A percentile compares a stretch with the other conserved stretches of the same genome.
Conservation (phyloP, 768 basidiomycete species). For the Tylopilus sp. region DNA sequence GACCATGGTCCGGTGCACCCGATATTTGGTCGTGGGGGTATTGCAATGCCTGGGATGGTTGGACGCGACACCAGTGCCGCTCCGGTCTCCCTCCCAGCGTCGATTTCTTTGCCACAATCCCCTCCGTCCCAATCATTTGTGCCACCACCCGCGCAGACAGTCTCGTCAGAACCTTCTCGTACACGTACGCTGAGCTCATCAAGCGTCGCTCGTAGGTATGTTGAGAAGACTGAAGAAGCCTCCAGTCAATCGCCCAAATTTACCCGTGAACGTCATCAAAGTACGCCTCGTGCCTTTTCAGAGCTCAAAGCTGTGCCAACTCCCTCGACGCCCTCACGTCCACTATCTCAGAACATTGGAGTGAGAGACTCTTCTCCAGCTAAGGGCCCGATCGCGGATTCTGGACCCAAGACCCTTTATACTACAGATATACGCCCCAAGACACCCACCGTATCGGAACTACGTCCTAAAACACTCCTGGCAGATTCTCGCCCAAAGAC, state of each 20-base stretch:
- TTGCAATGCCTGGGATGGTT: constrained; percentile 75
- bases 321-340: constrained; percentile 12
- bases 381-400: constrained; percentile 13
- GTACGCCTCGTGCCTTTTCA: constrained; percentile 36
- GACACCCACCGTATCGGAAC: constrained; percentile 15
- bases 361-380: constrained; percentile 9
- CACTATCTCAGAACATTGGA: constrained; percentile 21
- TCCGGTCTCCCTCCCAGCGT: constrained; percentile 5
- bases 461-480: constrained; percentile 22
- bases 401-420: constrained; percentile 20
- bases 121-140: neutral
- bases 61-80: constrained; percentile 12
- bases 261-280: constrained; percentile 47
- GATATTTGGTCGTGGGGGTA: constrained; percentile 68
- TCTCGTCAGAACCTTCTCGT: constrained; percentile 17
- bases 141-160: constrained; percentile 3
- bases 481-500: constrained; percentile 14
- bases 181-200: constrained; percentile 36
- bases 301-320: constrained; percentile 17
- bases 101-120: constrained; percentile 3
- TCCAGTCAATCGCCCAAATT: constrained; percentile 30
- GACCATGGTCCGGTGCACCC: constrained; percentile 60
- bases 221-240: constrained; percentile 38
- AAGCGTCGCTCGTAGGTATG: constrained; percentile 30
- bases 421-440: constrained; percentile 19